Base-by-base conservation (phyloP, 139 green algal genomes). In the Ostreobium quekettii region DNA sequence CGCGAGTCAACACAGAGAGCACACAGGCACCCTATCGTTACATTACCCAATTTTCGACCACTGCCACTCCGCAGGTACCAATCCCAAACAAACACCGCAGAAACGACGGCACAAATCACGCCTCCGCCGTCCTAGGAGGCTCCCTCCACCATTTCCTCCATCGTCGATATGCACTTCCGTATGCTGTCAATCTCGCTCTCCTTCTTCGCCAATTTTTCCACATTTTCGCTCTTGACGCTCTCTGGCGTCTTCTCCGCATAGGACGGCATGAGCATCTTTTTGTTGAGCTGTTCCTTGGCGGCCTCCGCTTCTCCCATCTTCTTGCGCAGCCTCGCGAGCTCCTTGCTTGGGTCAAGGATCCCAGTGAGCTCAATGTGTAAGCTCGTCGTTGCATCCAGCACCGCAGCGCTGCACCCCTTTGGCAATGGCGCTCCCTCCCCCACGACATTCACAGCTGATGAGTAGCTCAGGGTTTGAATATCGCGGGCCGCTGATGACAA, bases 251-350 rank as follows among this genome's bases (percentile, higher is more conserved):
- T 88, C 19, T 89, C 79, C 15, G 46, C 30, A 72, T 96, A 96
- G n/a, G 53, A 48, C 1, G 80, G 67, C 74, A 83, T 32, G 0
- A 38, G 53, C 71, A 85, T 82, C 53, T 82, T 83, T 70, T 82
- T 83, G 11, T 71, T 37, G 28, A 96, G 38, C 22, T 71, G 67
- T 3, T 85, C 74, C 2, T 75, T 61, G 2, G 67, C 66, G 3
- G 59, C 69, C 56, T 62, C 38, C 36, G 76, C 57, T 66, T 92
- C 86, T 47, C 70, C 33, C 62, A 84, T 47, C 78, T 95, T 89
- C 78, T 96, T 96, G 63, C 84, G 60, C 56, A 98, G 86, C 81
- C 95, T 96, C 31, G 78, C 79, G 2, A 95, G 68, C 83, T 98
- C 94, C 70, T 89, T 81, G 11, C 70, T 73, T 0, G 90, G 85